Base-by-base conservation (phyloP, 2,329 filamentous ascomycete genomes). In the Xylaria sp. region DNA sequence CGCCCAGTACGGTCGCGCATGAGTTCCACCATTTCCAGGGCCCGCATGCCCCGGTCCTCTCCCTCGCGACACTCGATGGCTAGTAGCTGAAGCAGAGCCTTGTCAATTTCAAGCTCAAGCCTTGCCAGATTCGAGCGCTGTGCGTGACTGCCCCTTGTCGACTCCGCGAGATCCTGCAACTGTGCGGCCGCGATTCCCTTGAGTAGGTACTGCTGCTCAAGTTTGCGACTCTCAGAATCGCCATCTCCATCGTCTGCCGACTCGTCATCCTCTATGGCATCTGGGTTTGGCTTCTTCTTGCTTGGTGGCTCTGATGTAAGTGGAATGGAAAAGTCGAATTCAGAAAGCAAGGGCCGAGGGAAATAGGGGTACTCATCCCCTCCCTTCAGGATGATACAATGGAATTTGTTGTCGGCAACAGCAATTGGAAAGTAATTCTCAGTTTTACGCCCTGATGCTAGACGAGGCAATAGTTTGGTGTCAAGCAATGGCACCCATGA, bases 321-420 rank as follows among this genome's bases (percentile, higher is more conserved):
- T 0, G 97, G 96, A 20, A 99, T 88, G 52, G 91, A 89, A 79
- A 99, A 97, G 58, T 94, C 93, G 78, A 99, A 99, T 79, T 99
- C 96, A 51, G 91, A 94, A 43, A 99, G 90, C 46, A 98, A 84
- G 1, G 94, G 94, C 10, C 92, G 90, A 12, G 94, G 96, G 82
- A 95, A 98, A 83, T 96, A 98, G 0, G 95, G 94, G 77, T 98
- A 93, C 77, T 91, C 89, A 78, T 99, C 96, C 43, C 92, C 92
- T 71, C 96, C 96, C 82, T 99, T 99, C 78, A 99, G 90, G 75
- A 99, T 98, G 82, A 99, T 98, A 83, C 97, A 99, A 85, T 98
- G 95, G 81, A 99, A 99, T 77, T 92, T 95, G 77, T 92, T 88
- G 75, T 94, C 90, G 2, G 95, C 94, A 0, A 98, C 94, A 0